phyloP scores from a whole-genome alignment of 1,139 yeast species.

The Fermentozyma sake region DNA sequence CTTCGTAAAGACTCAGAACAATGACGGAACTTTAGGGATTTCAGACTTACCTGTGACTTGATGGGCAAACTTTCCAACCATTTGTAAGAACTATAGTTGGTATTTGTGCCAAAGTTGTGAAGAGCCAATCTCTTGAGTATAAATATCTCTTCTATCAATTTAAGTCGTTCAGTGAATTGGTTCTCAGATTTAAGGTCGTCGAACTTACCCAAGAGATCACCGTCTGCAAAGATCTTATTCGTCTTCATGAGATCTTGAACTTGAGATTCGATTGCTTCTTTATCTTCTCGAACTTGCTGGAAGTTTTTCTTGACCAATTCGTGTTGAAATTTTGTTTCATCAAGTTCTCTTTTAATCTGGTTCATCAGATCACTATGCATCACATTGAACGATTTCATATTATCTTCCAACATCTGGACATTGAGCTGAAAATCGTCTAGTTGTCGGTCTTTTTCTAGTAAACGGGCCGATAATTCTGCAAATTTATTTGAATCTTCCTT shows the following conservation, averaged over 20 bases:
- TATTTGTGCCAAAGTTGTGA: slow-evolving; percentile 1
- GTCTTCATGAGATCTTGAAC: slow-evolving; percentile 14
- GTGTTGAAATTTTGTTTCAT: slow-evolving; percentile 12
- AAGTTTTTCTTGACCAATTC: slow-evolving; percentile 16
- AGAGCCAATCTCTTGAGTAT: slow-evolving; percentile 25
- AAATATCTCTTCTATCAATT: slow-evolving; percentile 34
- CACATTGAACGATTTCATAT: slow-evolving; percentile 31
- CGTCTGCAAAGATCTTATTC: slow-evolving; percentile 13
- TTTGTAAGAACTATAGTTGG: too few species aligned
- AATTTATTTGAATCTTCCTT: slow-evolving; percentile 1
- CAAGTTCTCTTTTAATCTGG: slow-evolving; percentile 20
- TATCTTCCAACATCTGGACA: slow-evolving; percentile 37
- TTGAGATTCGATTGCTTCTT: slow-evolving; percentile 7
- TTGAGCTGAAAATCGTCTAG: slow-evolving; percentile 39
- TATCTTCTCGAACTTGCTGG: slow-evolving; percentile 5
- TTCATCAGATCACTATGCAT: slow-evolving; percentile 25
- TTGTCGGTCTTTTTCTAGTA: slow-evolving; percentile 26
- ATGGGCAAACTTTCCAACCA: too few species aligned
- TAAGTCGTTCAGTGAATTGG: slow-evolving; percentile 23
- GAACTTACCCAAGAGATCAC: slow-evolving; percentile 16
- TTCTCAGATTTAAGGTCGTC: slow-evolving; percentile 29
- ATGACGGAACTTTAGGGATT: slow-evolving; percentile 4
- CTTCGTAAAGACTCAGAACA: slow-evolving; percentile 4
- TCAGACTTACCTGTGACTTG: slow-evolving; percentile 4
- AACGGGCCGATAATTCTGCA: slow-evolving; percentile 4